Base-by-base conservation (phyloP, 2,329 filamentous ascomycete species). In the Fusarium caatingaense region DNA sequence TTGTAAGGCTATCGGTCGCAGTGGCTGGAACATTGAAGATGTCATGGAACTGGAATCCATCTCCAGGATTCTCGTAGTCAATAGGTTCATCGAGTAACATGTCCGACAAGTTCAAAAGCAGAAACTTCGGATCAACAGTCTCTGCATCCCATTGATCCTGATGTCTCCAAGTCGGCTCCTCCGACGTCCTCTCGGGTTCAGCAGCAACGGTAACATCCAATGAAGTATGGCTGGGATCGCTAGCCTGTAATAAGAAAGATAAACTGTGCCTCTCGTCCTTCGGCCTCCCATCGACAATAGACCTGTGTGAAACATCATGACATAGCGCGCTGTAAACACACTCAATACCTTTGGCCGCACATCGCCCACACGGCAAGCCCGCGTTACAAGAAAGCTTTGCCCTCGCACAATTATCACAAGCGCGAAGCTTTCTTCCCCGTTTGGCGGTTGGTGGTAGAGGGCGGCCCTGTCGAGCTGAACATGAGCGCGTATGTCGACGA, bases 311-410 rank as follows among this genome's bases (percentile, higher is more conserved):
- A 23, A 9, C 4, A 34, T 62, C 44, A 1, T 69, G 54, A 9
- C 71, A 73, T 1, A 62, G 41, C 4, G 68, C 45, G 4, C 42
- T 61, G 23, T 73, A 73, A 1, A 18, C 41, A 25, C 71, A 73
- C 3, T 23, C 4, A 2, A 67, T 42, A 1, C 20, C 10, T 3
- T 45, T 57, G 3, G 42, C 47, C 2, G 54, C 50, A 7, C 71
- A 73, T 6, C 65, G 37, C 0, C 12, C 2, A 21, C 71, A 73
- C 0, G 70, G 71, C 1, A 48, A 3, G 2, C 30, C 40, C 1
- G 54, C 16, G 4, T 68, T 20, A 2, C 71, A 73, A 1, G 60
- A 72, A 1, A 41, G 51, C 6, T 73, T 73, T 0, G 28, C 0
- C 2, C 21, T 48, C 0, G 55, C 62, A 11, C 71, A 73, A 0